Evolutionary conservation across 768 basidiomycete genomes (phyloP), one percentile per base, ranked within the genome.

Genomic region (Cystofilobasidium bisporidii): DNA sequence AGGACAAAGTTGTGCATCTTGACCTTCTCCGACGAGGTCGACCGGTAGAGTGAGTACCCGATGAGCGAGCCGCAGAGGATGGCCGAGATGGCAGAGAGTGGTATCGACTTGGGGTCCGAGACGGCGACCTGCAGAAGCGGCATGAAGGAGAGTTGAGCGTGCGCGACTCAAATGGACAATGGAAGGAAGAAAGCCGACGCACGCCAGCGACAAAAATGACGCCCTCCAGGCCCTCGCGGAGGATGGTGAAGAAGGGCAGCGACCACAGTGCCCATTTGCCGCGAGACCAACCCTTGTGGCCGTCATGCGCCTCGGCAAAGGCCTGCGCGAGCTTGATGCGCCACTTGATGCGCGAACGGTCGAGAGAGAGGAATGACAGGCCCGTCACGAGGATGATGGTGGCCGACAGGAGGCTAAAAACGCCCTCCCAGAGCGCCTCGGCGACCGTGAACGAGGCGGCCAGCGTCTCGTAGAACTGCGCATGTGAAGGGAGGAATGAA

Each of bases 351-450:
- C 68, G 63, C 26, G 63, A 40, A 2, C 68, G 63, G 33, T 65
- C 68, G 24, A 69, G 62, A 2, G 41, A 38, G 24, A 69, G 62
- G 47, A 65, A 69, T 6, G 63, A 64, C 12, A 69, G 63, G 30
- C 68, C 68, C 1, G 68, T 69, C 47, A 69, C 24, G 24, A 69
- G 68, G 26, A 69, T 69, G 50, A 69, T 64, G 26, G 55, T 41
- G 30, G 63, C 58, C 15, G 55, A 58, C 26, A 63, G n/a, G 28
- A 64, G 12, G 48, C 63, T 59, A 26, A 69, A 69, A 45, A 56
- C 30, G 20, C 68, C 68, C 33, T 69, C 68, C 68, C 68, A 69
- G 8, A 69, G 59, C n/a, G 57, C 58, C 33, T 69, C 68, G 33
- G 63, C 57, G 20, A 60, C 30, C 3, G 47, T 28, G 47, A 68